Evolutionary conservation across 164 flowering plant species (phyloP).

Genomic region (Saururus chinensis): DNA sequence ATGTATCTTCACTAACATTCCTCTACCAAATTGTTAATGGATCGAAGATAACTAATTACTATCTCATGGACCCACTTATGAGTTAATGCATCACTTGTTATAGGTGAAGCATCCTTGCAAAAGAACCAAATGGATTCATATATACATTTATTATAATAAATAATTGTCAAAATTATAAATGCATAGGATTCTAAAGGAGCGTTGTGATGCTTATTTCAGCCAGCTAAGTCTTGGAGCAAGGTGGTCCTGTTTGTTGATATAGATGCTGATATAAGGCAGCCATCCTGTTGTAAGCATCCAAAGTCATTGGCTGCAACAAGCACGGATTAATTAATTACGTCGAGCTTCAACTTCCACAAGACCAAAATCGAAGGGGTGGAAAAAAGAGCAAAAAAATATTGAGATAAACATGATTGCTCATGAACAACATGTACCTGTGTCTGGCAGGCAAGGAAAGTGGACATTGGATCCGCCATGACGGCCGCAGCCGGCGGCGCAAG

Average conservation of each 20-base stretch:
- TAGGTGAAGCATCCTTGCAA: too few relatives aligned
- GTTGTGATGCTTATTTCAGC: not conserved
- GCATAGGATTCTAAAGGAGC: not conserved
- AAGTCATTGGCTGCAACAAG: constrained; percentile 52
- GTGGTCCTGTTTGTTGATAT: constrained; percentile 20
- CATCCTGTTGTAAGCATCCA: constrained; percentile 63
- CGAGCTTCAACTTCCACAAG: too few relatives aligned
- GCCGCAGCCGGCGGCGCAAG: constrained; percentile 12
- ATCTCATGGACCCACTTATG: too few relatives aligned
- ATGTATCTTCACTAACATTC: too few relatives aligned
- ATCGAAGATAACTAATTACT: too few relatives aligned
- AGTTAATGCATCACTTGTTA: too few relatives aligned
- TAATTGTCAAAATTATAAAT: not conserved
- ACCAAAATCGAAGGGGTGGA: not conserved
- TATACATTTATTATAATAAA: not conserved
- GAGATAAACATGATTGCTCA: not conserved
- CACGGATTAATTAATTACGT: too few relatives aligned
- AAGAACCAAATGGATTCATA: too few relatives aligned
- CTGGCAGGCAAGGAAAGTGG: constrained; percentile 54
- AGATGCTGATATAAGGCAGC: constrained; percentile 56
- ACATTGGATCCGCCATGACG: constrained; percentile 37
- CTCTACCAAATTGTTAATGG: too few relatives aligned
- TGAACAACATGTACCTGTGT: constrained; percentile 31
- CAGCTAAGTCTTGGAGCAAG: not conserved
- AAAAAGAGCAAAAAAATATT: not conserved